Conservation (phyloP, 2,329 filamentous ascomycete genomes). For the Clonostachys rhizophaga region DNA sequence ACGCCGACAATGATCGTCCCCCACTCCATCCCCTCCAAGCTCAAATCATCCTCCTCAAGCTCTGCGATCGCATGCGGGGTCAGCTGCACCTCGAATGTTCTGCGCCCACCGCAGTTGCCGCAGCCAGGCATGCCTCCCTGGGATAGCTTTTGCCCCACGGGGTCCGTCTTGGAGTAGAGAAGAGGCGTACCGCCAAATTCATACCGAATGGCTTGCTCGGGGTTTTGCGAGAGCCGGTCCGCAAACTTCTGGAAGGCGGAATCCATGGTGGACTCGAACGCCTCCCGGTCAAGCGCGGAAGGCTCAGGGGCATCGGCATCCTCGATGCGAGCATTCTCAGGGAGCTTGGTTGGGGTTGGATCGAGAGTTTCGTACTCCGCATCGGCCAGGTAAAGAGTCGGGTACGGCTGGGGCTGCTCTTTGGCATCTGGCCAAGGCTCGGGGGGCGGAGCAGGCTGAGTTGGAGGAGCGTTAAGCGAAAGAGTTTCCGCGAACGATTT, state of each 20-base stretch:
- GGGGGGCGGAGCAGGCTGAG: conserved; percentile 29
- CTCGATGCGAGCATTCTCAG: conserved; percentile 38
- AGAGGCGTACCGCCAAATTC: conserved; percentile 71
- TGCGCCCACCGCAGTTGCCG: conserved; percentile 64
- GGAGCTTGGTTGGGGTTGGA: conserved; percentile 43
- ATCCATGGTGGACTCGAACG: conserved; percentile 73
- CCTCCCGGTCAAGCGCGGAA: conserved; percentile 57
- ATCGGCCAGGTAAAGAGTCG: conserved; percentile 73
- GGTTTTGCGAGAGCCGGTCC: conserved; percentile 72
- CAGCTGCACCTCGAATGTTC: conserved; percentile 89
- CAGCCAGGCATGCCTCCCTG: conserved; percentile 63
- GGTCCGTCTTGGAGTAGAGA: conserved; percentile 75
- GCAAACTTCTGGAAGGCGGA: conserved; percentile 77
- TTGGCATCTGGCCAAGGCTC: conserved; percentile 73
- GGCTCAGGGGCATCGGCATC: conserved; percentile 32
- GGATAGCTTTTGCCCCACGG: conserved; percentile 61
- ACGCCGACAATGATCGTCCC: conserved; percentile 86
- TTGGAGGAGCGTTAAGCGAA: conserved; percentile 57
- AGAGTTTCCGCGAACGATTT: conserved; percentile 72
- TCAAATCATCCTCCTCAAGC: conserved; percentile 72
- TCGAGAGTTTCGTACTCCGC: conserved; percentile 90
- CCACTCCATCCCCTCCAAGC: conserved; percentile 93
- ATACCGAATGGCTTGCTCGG: conserved; percentile 77
- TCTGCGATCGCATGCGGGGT: conserved; percentile 87
- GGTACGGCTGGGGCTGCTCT: conserved; percentile 66